These are phyloP conservation scores for Volvox carteri DNA, from an alignment of 163 green algal genomes.

Conservation along the genomic window DNA sequence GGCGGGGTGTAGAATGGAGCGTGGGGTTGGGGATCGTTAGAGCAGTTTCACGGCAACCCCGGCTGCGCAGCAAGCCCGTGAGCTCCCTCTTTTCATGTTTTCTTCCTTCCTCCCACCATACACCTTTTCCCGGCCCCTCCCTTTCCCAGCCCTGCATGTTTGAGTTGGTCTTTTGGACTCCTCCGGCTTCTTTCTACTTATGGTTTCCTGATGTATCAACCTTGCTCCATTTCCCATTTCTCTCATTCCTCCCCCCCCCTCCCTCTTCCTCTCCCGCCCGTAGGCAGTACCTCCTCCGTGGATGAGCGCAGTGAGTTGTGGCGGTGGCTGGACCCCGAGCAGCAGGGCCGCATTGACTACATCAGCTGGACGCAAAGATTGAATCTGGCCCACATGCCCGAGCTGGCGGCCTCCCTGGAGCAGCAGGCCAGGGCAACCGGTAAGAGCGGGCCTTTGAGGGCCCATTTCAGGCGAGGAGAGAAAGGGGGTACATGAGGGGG, in stretches of 20 bases:
- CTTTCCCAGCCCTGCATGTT: background rate
- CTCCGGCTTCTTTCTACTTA: no score
- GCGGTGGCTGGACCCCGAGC: conserved; percentile 15
- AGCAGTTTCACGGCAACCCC: background rate
- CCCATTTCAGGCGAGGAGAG: no score
- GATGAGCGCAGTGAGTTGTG: conserved; percentile 34
- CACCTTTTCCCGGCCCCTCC: background rate
- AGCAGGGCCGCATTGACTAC: conserved; percentile 55
- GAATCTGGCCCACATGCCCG: conserved; percentile 54
- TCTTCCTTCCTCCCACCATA: background rate
- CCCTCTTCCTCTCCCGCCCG: no score
- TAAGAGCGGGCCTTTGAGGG: no score
- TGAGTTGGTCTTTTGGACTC: background rate
- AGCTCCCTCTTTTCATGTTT: background rate
- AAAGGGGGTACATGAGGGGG: no score
- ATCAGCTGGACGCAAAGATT: conserved; percentile 55
- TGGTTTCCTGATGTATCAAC: background rate
- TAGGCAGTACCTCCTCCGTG: conserved; percentile 15
- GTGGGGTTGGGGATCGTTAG: no score
- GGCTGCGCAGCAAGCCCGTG: background rate
- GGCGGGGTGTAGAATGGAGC: background rate
- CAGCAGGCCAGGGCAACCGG: conserved; percentile 3
- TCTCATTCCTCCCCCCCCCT: background rate
- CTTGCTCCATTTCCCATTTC: background rate
- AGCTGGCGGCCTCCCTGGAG: background rate